Percentiles rank a stretch among this genome's conserved stretches.
Conservation (phyloP, 306 rosid genomes). For the Corylus americana region DNA sequence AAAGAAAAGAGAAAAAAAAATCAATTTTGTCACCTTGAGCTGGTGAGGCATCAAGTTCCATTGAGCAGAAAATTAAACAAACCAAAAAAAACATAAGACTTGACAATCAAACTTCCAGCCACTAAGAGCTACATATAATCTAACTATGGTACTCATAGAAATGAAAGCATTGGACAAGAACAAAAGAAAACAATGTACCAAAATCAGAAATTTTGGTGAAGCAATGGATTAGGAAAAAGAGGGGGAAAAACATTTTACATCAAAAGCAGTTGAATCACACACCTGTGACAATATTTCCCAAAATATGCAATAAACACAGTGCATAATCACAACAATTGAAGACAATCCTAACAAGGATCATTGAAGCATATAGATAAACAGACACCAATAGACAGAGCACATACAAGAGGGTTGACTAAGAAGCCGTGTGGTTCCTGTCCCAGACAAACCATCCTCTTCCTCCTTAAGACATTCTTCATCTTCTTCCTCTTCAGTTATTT, state of each 20-base stretch:
- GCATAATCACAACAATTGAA: slow-evolving; percentile 1
- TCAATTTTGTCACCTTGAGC: not conserved
- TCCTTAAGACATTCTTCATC: slow-evolving; percentile 97
- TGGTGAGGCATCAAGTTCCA: not conserved
- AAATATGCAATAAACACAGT: not conserved
- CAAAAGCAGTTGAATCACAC: not conserved
- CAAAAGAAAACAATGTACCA: not conserved
- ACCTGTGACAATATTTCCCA: not conserved
- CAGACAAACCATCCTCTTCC: slow-evolving; percentile 85
- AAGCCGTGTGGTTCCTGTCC: slow-evolving; percentile 72
- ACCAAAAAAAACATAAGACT: not conserved
- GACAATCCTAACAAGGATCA: not conserved
- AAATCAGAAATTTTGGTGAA: not conserved
- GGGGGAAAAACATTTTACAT: not conserved
- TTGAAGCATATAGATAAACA: not conserved
- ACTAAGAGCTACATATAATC: not conserved
- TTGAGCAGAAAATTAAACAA: not conserved
- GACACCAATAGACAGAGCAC: slow-evolving; percentile 17
- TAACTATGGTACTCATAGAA: not conserved
- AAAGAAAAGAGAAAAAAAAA: not conserved
- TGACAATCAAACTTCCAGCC: not conserved
- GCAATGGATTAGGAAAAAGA: not conserved
- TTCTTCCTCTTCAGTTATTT: slow-evolving; percentile 96
- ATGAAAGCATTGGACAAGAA: not conserved
- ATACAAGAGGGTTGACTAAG: slow-evolving; percentile 88